A percentile compares a stretch with the other conserved stretches of the same genome.
phyloP scores from a whole-genome alignment of 495 filamentous ascomycete species.

The Articulospora tetracladia region DNA sequence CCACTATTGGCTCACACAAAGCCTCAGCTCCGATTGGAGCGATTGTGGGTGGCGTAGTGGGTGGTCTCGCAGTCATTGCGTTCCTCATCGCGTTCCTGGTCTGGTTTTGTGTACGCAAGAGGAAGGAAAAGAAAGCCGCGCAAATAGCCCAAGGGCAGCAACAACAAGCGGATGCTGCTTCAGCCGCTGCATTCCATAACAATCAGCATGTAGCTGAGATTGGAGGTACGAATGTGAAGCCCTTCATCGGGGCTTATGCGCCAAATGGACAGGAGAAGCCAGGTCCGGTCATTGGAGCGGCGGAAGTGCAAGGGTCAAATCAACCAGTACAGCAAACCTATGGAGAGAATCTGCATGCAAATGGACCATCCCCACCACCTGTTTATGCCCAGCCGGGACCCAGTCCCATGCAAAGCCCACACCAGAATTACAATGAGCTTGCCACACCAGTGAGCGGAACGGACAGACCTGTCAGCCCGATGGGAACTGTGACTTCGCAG shows the following conservation, averaged over 20 bases:
- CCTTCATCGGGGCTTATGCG: not conserved
- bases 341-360: not conserved
- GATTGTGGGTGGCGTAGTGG: constrained; percentile 17
- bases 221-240: constrained; percentile 8
- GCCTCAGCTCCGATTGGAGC: constrained; percentile 1
- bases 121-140: not conserved
- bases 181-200: constrained; percentile 6
- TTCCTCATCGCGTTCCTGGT: constrained; percentile 3
- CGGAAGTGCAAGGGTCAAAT: not conserved
- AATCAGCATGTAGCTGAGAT: constrained; percentile 4
- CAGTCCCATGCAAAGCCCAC: not conserved
- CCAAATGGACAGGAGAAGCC: not conserved
- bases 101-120: constrained; percentile 15
- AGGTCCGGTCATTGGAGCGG: not conserved
- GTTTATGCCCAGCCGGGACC: not conserved
- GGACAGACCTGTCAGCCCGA: not conserved
- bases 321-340: not conserved
- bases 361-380: not conserved
- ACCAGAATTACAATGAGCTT: not conserved
- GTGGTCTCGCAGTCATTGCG: constrained; percentile 14
- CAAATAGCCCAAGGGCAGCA: not conserved
- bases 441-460: not conserved
- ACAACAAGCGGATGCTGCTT: constrained; percentile 12
- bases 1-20: constrained; percentile 5
- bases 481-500: not conserved